phyloP scores from a whole-genome alignment of 2,329 filamentous ascomycete species.

The Venturia pyrina region DNA sequence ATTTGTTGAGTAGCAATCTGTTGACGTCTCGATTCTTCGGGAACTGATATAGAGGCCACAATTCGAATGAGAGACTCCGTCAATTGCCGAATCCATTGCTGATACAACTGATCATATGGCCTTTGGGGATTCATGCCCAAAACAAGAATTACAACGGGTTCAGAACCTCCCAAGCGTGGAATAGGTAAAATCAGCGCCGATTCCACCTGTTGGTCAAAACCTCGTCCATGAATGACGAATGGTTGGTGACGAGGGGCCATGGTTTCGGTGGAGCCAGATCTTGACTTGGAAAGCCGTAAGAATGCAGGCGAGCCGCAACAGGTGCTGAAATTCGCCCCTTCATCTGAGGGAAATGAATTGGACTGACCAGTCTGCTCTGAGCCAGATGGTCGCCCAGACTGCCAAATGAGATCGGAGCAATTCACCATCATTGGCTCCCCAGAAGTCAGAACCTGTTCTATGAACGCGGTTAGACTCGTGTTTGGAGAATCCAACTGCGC shows the following conservation, averaged over 20 bases:
- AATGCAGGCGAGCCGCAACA: no score
- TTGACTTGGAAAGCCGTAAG: background rate
- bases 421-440: background rate
- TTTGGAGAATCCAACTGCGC: background rate
- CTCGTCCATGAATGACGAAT: background rate
- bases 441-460: background rate
- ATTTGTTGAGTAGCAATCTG: background rate
- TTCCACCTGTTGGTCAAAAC: background rate
- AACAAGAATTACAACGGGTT: background rate
- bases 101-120: background rate
- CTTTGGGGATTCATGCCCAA: constrained; percentile 2
- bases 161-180: background rate
- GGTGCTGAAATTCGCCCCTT: no score
- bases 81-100: background rate
- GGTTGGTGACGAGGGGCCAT: background rate
- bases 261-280: background rate
- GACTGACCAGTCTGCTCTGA: background rate
- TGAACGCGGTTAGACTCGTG: background rate
- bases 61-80: background rate
- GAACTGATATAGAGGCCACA: background rate
- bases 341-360: no score
- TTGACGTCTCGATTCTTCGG: background rate
- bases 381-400: background rate
- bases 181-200: background rate
- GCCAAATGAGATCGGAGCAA: background rate